Percentiles rank a stretch among this genome's conserved stretches.
phyloP scores from a whole-genome alignment of 2,329 filamentous ascomycete species.

The Ambrosiella xylebori region DNA sequence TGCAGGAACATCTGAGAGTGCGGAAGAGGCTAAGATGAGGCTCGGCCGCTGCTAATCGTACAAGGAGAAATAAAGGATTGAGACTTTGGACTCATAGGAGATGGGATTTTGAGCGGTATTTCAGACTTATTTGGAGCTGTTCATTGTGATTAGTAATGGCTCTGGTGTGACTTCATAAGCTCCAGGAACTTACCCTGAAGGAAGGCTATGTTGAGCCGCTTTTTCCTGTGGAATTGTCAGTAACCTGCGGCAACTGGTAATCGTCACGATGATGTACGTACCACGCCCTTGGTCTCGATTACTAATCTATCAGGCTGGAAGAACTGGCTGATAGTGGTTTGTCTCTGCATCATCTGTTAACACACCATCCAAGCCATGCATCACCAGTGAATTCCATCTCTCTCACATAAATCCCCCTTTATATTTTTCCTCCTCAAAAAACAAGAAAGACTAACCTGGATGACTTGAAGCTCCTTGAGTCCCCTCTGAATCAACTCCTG shows the following conservation, averaged over 20 bases:
- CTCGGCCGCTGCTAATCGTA: conserved; percentile 5
- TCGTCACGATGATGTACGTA: background rate
- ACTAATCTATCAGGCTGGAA: conserved; percentile 84
- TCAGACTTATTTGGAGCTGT: too few relatives aligned
- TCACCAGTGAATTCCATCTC: background rate
- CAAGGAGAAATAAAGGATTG: conserved; percentile 3
- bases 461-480: conserved; percentile 64
- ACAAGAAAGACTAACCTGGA: conserved; percentile 51
- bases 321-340: conserved; percentile 89
- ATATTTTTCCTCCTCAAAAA: background rate
- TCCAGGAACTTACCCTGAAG: background rate
- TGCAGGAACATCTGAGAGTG: background rate
- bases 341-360: conserved; percentile 42
- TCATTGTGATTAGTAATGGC: too few relatives aligned
- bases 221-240: conserved; percentile 9
- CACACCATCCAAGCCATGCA: background rate
- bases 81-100: background rate
- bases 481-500: conserved; percentile 85
- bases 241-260: background rate
- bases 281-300: conserved; percentile 39
- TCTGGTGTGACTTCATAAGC: background rate
- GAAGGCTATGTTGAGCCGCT: conserved; percentile 5
- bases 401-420: background rate
- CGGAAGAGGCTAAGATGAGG: background rate
- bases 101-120: background rate